Evolutionary conservation across 768 basidiomycete species (phyloP), one percentile per base, ranked within the genome.

Genomic region (Sutorius australiensis): DNA sequence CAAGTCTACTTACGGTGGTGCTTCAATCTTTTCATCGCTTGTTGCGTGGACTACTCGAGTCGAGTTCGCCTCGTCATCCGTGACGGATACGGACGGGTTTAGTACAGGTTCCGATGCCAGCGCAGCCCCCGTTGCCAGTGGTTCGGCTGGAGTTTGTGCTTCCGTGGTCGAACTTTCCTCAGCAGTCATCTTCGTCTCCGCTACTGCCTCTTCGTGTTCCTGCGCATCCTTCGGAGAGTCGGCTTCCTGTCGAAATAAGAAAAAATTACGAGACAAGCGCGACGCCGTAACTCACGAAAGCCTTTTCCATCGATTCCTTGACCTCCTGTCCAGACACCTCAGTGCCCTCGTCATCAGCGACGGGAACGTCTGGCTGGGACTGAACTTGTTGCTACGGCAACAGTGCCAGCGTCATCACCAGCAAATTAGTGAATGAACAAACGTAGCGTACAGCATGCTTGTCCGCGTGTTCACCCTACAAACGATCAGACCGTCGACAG

Each of bases 211-310:
- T 40, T 73, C 68, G 16, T 30, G 55, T 51, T 51, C 59, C 51
- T 67, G 60, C n/a, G 71, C 63, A 19, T 64, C 60, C 40, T 62
- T 71, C 14, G 71, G 67, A 45, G 72, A 63, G 52, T 72, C 72
- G 24, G 55, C 46, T 24, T 59, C 58, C 71, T 73, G 41, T 24
- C 21, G 33, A 48, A 54, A 54, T 60, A 32, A 57, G 24, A 24
- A 33, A 40, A 33, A 6, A 7, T 36, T 31, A 21, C 34, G 5
- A 47, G 32, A 51, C 9, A 21, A 42, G 17, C 4, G 28, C n/a
- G 49, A 50, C 28, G 31, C 30, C 2, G 36, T 43, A 31, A 56
- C 71, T 49, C 33, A 70, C 69, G 6, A 58, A 54, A 11, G 61
- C 64, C 38, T 51, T 57, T 53, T 61, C 57, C 24, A 65, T 58